phyloP scores from a whole-genome alignment of 768 basidiomycete genomes.

The Amanita molliuscula region DNA sequence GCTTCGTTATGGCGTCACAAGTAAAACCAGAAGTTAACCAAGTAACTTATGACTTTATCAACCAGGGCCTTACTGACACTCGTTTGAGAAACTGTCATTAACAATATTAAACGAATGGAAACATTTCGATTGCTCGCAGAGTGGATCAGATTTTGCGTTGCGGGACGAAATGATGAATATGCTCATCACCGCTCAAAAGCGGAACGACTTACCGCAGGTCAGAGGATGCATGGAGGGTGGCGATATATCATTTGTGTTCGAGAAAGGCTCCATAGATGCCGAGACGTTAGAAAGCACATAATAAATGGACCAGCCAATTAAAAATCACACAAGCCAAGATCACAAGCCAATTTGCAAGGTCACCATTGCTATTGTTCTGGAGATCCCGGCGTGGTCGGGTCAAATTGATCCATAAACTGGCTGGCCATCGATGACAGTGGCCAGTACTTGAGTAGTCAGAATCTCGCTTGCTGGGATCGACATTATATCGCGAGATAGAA shows the following conservation, averaged over 20 bases:
- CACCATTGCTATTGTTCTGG: background rate
- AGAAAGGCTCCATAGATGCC: constrained; percentile 16
- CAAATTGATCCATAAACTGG: constrained; percentile 27
- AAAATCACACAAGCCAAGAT: background rate
- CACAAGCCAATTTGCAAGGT: background rate
- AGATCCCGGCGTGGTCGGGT: background rate
- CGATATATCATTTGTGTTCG: constrained; percentile 68
- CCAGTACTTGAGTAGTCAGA: constrained; percentile 54
- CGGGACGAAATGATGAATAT: background rate
- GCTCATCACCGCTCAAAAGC: constrained; percentile 13
- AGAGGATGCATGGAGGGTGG: constrained; percentile 33
- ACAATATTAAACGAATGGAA: constrained; percentile 75
- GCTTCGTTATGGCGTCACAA: constrained; percentile 61
- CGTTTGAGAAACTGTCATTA: constrained; percentile 51
- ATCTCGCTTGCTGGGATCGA: constrained; percentile 45
- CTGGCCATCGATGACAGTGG: constrained; percentile 73
- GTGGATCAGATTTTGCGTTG: background rate
- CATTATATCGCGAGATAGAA: constrained; percentile 81
- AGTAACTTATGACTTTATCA: constrained; percentile 4
- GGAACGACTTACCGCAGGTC: constrained; percentile 33
- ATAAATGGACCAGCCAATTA: background rate
- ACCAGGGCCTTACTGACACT: background rate
- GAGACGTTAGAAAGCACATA: background rate
- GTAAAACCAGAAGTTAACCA: constrained; percentile 22
- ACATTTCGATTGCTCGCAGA: constrained; percentile 63